Percentiles rank a stretch among this genome's conserved stretches.
These are phyloP conservation scores for Penicillium occitanis DNA, from an alignment of 2,329 filamentous ascomycete genomes.

Conservation along the genomic window DNA sequence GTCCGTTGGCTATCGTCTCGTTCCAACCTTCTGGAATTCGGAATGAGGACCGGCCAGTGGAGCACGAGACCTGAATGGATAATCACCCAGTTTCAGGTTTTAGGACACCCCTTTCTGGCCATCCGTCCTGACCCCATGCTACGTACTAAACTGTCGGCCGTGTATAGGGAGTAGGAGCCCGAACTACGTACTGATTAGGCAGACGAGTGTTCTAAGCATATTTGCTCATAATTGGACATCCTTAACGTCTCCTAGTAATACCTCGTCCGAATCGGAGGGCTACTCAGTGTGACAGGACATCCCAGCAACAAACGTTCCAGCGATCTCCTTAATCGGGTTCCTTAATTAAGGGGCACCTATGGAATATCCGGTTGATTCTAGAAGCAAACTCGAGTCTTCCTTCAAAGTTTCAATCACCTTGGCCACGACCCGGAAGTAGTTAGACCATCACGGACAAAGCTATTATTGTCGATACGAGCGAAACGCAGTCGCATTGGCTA, in stretches of 20 bases:
- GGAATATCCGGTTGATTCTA: background rate
- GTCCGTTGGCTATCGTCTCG: background rate
- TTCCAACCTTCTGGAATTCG: slow-evolving; percentile 8
- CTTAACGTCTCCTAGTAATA: background rate
- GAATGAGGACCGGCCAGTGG: slow-evolving; percentile 9
- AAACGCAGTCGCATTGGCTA: background rate
- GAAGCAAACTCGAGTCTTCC: background rate
- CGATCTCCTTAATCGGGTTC: background rate
- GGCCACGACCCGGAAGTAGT: slow-evolving; percentile 3
- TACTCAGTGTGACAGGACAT: background rate
- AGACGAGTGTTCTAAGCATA: background rate
- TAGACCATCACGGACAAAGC: slow-evolving; percentile 3
- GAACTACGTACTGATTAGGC: too few species aligned
- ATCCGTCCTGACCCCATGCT: background rate
- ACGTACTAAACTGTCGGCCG: background rate
- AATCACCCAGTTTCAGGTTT: slow-evolving; percentile 1
- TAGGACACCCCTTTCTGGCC: slow-evolving; percentile 4
- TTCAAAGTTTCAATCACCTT: background rate
- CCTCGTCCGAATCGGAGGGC: background rate
- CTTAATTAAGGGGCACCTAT: background rate
- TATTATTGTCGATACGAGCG: slow-evolving; percentile 1
- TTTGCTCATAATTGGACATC: background rate
- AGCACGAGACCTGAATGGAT: slow-evolving; percentile 5
- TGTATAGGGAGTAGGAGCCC: background rate
- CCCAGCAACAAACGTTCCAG: slow-evolving; percentile 6